Evolutionary conservation across 768 basidiomycete genomes (phyloP), one percentile per base, ranked within the genome.

Genomic region (Pisolithus orientalis): DNA sequence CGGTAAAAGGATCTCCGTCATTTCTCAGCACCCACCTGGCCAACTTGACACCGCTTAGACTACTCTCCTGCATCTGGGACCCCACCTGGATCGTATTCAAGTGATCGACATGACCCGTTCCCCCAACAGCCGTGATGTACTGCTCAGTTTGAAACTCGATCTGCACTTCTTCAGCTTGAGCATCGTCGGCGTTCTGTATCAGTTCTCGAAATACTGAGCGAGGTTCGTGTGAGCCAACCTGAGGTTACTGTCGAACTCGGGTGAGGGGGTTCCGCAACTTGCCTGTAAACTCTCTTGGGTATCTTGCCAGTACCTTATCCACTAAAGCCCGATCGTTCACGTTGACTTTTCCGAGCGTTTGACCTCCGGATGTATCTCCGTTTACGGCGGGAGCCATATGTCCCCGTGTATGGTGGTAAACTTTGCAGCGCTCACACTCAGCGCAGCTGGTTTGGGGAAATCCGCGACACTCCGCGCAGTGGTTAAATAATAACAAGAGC

Each of bases 141-240:
- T 48, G 51, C 32, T 51, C 39, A 1, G 70, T 72, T 42, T 65
- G 59, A 51, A 75, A 75, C 37, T 67, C 65, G 5, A 77, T 59
- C 53, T 74, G 63, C 8, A 75, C 65, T 0, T 44, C 54, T 17
- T 50, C 63, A 1, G 73, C 65, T 4, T 64, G 68, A 0, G 72
- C 79, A 64, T 80, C 79, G 54, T 80, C 79, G 14, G 80, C 77
- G 61, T 82, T 82, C 60, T 82, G 80, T 11, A 81, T 61, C 17
- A 82, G 65, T 58, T 82, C 81, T 47, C 81, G 64, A 51, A 77
- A 75, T 34, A 80, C 76, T 68, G 38, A 37, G 27, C 11, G 37
- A 9, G n/a, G 32, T 47, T 24, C 17, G 25, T 7, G 17, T 27
- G 43, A 44, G 21, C 8, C 8, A 40, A n/a, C 39, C 24, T n/a